Base-by-base conservation (phyloP, 768 basidiomycete genomes). In the Phlebiopsis gigantea region DNA sequence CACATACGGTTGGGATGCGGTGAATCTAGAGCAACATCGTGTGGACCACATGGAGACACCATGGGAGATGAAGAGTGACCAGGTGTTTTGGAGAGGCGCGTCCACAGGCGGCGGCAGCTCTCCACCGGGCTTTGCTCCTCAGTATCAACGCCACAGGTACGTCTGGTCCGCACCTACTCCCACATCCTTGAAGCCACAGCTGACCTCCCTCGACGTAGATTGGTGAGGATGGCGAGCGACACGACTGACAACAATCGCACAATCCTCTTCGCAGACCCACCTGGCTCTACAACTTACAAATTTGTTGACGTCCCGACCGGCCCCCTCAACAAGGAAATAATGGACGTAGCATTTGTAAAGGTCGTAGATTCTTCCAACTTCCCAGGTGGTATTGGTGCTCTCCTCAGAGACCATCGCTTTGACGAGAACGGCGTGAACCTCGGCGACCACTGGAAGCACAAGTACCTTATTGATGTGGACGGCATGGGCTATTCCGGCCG, bases 401-500 rank as follows among this genome's bases (percentile, higher is more conserved):
- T 97, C 63, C 73, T 81, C 61, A 70, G 75, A 57, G 75, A 79
- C 31, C 85, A 90, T 67, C 80, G 88, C 29, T 87, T 90, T 62
- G 82, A 79, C 10, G 82, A 89, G 53, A 75, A 87, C 51, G 76
- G 88, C 1, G 92, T 90, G 1, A 86, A 88, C 2, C 74, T 98
- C 0, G 91, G 91, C 5, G 79, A 84, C 55, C 88, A 93, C 65
- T 98, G 95, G 95, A 76, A 85, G 57, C 92, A 94, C 76, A 96
- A 97, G 74, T 76, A 95, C 66, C 77, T 96, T 31, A 72, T 95
- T 59, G 95, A 98, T 70, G 71, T 98, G 56, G 95, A 97, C 65
- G 95, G 96, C 15, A 95, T 94, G 90, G 87, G 90, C 19, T 98
- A 98, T 70, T 93, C 88, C 25, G 95, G 87, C 2, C 79, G 93